A percentile compares a stretch with the other conserved stretches of the same genome.
Conservation (phyloP, 2,329 filamentous ascomycete species). For the Elsinoe perseae region DNA sequence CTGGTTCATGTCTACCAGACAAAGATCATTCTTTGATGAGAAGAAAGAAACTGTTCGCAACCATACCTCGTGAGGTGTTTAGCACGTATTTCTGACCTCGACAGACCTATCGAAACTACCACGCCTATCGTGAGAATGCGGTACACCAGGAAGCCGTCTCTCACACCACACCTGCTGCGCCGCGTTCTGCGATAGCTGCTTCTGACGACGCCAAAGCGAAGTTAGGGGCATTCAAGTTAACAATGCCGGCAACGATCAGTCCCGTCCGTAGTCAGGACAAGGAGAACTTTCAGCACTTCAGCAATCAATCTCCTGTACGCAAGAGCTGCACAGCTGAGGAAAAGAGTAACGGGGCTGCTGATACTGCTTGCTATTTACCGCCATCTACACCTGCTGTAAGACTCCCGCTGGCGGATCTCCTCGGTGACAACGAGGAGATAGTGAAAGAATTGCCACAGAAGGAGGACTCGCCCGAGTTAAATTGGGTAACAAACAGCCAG, state of each 20-base stretch:
- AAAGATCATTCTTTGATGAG: conserved; percentile 47
- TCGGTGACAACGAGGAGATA: conserved; percentile 53
- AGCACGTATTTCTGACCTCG: too few relatives aligned
- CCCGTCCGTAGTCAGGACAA: conserved; percentile 30
- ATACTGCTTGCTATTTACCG: conserved; percentile 29
- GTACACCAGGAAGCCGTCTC: conserved; percentile 18
- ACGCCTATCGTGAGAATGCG: conserved; percentile 21
- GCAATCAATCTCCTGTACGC: not conserved
- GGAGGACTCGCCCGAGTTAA: conserved; percentile 45
- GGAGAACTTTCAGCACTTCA: conserved; percentile 31
- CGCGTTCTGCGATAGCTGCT: conserved; percentile 40
- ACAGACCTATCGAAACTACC: conserved; percentile 21
- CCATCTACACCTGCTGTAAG: conserved; percentile 54
- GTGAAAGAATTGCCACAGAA: conserved; percentile 39
- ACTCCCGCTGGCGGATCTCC: conserved; percentile 53
- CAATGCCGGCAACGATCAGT: conserved; percentile 28
- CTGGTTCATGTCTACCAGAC: conserved; percentile 37
- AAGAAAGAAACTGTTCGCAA: conserved; percentile 35
- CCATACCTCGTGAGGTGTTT: too few relatives aligned
- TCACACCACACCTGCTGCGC: conserved; percentile 23
- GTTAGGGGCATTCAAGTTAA: conserved; percentile 49
- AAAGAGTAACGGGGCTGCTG: conserved; percentile 16
- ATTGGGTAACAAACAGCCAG: conserved; percentile 38
- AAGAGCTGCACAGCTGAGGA: not conserved
- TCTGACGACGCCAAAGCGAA: conserved; percentile 48